Percentiles rank a stretch among this genome's conserved stretches.
Evolutionary conservation across 1,139 yeast genomes (phyloP).

Genomic region (Candida pseudocylindracea): DNA sequence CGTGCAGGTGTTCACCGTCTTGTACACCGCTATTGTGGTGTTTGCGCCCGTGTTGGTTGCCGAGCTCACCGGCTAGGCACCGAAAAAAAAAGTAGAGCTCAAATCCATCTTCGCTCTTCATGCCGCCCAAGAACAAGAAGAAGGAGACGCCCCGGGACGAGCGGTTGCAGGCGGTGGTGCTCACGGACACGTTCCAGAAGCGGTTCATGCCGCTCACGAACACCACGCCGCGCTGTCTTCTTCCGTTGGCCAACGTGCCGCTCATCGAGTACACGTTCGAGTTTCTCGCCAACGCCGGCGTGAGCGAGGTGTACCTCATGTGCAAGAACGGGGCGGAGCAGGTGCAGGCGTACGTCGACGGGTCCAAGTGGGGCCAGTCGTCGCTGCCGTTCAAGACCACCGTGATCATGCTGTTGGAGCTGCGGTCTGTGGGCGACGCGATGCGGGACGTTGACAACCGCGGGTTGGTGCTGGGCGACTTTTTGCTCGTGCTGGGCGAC

Average conservation of each 20-base stretch:
- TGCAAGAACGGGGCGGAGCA: slow-evolving; percentile 84
- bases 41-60: slow-evolving; percentile 52
- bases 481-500: slow-evolving; percentile 78
- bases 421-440: slow-evolving; percentile 88
- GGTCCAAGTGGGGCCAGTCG: slow-evolving; percentile 65
- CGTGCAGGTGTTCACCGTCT: slow-evolving; percentile 41
- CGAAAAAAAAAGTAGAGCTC: no score
- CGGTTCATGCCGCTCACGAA: slow-evolving; percentile 84
- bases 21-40: slow-evolving; percentile 55
- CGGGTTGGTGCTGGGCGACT: slow-evolving; percentile 77
- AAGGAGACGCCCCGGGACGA: slow-evolving; percentile 45
- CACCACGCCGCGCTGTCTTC: slow-evolving; percentile 65
- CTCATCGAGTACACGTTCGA: slow-evolving; percentile 87
- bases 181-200: slow-evolving; percentile 83
- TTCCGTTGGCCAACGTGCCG: slow-evolving; percentile 86
- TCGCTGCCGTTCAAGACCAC: slow-evolving; percentile 55
- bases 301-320: slow-evolving; percentile 72
- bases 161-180: slow-evolving; percentile 76
- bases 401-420: slow-evolving; percentile 69
- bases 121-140: slow-evolving; percentile 27
- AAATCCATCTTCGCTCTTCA: slow-evolving; percentile 2
- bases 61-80: slow-evolving; percentile 10
- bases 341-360: slow-evolving; percentile 59
- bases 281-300: slow-evolving; percentile 79
- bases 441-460: slow-evolving; percentile 88